A percentile compares a stretch with the other conserved stretches of the same genome.
These are phyloP conservation scores for Gossypium gossypioides DNA, from an alignment of 441 rosid genomes.

Conservation along the genomic window DNA sequence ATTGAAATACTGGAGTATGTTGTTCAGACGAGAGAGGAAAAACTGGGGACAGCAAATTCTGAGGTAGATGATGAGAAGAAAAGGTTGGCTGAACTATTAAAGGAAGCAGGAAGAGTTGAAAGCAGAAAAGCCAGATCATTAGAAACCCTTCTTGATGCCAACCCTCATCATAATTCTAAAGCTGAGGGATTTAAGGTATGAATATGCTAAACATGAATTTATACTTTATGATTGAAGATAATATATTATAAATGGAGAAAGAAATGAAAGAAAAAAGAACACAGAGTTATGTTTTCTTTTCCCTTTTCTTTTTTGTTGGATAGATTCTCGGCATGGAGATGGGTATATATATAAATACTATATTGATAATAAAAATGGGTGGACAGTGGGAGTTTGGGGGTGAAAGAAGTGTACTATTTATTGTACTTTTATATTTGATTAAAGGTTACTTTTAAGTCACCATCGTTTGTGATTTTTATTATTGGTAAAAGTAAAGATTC, in stretches of 20 bases:
- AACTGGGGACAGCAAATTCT: conserved; percentile 84
- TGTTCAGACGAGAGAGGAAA: conserved; percentile 70
- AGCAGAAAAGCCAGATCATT: conserved; percentile 64
- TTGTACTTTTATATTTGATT: conserved; percentile 13
- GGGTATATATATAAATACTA: not conserved
- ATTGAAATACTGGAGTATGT: conserved; percentile 62
- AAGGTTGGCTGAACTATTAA: conserved; percentile 62
- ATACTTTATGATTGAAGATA: conserved; percentile 17
- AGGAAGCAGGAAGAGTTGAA: conserved; percentile 70
- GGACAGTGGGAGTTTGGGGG: not conserved
- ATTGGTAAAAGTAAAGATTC: not conserved
- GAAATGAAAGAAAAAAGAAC: conserved; percentile 9
- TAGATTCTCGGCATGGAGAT: conserved; percentile 17
- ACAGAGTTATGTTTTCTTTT: not conserved
- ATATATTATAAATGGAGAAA: conserved; percentile 26
- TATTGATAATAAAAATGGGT: not conserved
- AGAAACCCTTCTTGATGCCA: conserved; percentile 65
- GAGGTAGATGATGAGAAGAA: conserved; percentile 58
- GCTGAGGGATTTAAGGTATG: conserved; percentile 30
- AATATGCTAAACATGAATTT: conserved; percentile 14
- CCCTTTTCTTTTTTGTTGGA: not conserved
- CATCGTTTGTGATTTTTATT: conserved; percentile 6
- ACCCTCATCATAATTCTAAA: conserved; percentile 22
- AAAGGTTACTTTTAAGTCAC: conserved; percentile 14
- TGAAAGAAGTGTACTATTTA: conserved; percentile 15